Conservation (phyloP, 352 stramenopile genomes). For the Phytophthora uliginosa region DNA sequence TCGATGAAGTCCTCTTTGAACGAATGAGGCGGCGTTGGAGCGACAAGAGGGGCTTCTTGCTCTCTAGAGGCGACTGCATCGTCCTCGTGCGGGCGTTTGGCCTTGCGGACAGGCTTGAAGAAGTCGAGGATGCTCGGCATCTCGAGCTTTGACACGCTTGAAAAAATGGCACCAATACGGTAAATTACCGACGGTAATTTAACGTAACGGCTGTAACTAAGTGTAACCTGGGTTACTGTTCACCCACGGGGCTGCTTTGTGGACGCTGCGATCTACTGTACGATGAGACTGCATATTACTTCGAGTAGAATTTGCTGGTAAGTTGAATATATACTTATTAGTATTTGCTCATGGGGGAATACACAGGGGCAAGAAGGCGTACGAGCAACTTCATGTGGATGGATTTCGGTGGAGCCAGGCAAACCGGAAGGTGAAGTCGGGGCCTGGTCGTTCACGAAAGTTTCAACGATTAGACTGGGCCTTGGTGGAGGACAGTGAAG, state of each 20-base stretch:
- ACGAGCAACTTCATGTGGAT: background rate
- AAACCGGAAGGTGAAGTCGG: background rate
- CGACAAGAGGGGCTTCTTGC: background rate
- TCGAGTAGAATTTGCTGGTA: no score
- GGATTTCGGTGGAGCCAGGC: background rate
- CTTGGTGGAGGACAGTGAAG: background rate
- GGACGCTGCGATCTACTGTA: no score
- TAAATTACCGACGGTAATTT: no score
- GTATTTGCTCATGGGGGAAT: no score
- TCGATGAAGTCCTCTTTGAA: background rate
- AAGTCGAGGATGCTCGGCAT: constrained; percentile 46
- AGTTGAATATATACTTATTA: no score
- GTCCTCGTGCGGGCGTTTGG: constrained; percentile 11
- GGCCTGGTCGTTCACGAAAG: background rate
- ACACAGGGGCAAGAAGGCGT: no score
- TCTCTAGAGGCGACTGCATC: background rate
- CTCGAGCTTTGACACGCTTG: background rate
- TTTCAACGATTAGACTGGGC: background rate
- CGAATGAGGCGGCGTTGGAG: constrained; percentile 3
- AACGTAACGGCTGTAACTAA: no score
- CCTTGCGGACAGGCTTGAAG: constrained; percentile 31
- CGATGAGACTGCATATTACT: no score
- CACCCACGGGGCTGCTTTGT: no score
- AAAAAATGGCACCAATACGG: background rate
- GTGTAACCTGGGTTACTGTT: no score